Evolutionary conservation across 2,329 filamentous ascomycete species (phyloP).

Genomic region (Aspergillus persii): DNA sequence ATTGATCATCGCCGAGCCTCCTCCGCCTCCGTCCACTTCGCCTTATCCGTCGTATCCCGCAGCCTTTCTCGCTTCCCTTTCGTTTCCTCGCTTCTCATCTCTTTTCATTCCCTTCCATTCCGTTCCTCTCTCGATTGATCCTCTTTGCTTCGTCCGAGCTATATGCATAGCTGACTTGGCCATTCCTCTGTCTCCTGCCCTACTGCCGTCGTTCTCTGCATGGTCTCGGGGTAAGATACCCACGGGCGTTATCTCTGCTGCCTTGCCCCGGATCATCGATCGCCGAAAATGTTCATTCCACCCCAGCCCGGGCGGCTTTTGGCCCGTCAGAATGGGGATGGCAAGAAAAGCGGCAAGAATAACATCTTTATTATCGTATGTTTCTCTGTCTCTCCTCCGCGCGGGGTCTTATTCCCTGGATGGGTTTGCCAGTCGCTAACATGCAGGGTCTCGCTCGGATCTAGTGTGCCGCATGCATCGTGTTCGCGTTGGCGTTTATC

Average conservation of each 20-base stretch:
- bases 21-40: constrained; percentile 4
- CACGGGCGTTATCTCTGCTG: constrained; percentile 2
- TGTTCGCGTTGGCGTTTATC: constrained; percentile 31
- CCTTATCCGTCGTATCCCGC: constrained; percentile 5
- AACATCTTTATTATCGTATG: constrained; percentile 32
- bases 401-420: not conserved
- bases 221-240: constrained; percentile 7
- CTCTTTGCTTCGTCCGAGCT: not conserved
- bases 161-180: not conserved
- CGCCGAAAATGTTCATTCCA: constrained; percentile 22
- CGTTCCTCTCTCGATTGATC: not conserved
- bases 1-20: constrained; percentile 3
- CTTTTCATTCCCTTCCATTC: too few species aligned
- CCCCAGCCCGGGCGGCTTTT: constrained; percentile 15
- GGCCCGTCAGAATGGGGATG: constrained; percentile 13
- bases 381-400: not conserved
- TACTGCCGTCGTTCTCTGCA: not conserved
- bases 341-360: constrained; percentile 15
- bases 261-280: constrained; percentile 5
- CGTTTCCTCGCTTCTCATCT: not conserved
- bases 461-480: constrained; percentile 29
- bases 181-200: not conserved
- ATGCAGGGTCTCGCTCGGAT: not conserved
- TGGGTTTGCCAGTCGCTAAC: constrained; percentile 7
- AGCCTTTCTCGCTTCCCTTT: not conserved